Percentiles rank a stretch among this genome's conserved stretches.
Conservation (phyloP, 139 green algal genomes). For the Deuterostichococcus epilithicus region DNA sequence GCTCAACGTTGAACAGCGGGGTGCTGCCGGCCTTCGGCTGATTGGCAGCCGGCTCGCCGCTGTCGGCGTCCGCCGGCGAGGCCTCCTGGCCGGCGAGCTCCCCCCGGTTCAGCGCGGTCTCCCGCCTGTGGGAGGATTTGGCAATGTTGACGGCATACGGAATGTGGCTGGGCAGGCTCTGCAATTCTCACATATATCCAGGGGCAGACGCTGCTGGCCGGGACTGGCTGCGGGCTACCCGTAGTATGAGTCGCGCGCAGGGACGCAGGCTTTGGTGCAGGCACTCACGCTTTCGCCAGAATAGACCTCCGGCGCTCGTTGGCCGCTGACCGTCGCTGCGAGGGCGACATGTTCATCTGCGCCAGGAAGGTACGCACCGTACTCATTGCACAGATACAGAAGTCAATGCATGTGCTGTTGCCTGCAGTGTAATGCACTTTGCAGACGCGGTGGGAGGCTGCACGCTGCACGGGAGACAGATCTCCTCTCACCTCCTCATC, state of each 20-base stretch:
- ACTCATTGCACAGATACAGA: not conserved
- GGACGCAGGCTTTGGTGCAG: too few species aligned
- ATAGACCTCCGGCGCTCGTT: not conserved
- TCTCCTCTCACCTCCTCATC: not conserved
- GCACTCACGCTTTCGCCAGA: not conserved
- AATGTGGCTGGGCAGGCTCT: too few species aligned
- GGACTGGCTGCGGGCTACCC: too few species aligned
- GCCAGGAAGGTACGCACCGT: not conserved
- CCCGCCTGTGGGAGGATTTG: too few species aligned
- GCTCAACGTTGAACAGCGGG: not conserved
- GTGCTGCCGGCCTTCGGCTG: too few species aligned
- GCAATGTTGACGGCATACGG: too few species aligned
- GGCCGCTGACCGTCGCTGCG: not conserved
- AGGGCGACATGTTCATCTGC: not conserved
- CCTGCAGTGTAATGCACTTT: too few species aligned
- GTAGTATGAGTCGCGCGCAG: too few species aligned
- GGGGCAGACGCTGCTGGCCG: too few species aligned
- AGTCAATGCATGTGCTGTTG: too few species aligned
- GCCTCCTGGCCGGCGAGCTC: not conserved
- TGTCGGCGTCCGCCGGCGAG: not conserved
- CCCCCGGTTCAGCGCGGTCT: not conserved
- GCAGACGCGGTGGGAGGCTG: too few species aligned
- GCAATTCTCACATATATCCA: too few species aligned
- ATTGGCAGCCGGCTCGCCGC: not conserved
- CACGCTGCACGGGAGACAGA: not conserved